Percentiles rank a stretch among this genome's conserved stretches.
Evolutionary conservation across 768 basidiomycete species (phyloP).

Genomic region (Pleurotus tuber-regium): DNA sequence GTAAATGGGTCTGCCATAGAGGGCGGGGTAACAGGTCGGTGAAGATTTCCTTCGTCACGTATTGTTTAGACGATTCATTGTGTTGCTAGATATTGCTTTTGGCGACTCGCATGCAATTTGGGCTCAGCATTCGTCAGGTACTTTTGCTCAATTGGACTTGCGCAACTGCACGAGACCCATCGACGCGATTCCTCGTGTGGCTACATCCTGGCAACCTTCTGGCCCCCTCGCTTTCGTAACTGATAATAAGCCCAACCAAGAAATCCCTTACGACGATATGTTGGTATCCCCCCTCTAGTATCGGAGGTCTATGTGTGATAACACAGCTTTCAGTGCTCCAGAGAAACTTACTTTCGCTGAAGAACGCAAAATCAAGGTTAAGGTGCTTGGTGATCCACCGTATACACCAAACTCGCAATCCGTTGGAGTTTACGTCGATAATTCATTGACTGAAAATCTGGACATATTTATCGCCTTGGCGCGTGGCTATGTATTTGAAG

Average conservation of each 20-base stretch:
- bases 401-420: conserved; percentile 53
- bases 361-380: conserved; percentile 37
- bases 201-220: conserved; percentile 63
- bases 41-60: background rate
- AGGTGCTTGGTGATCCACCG: conserved; percentile 58
- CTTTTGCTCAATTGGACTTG: conserved; percentile 78
- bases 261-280: conserved; percentile 82
- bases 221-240: conserved; percentile 68
- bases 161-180: conserved; percentile 61
- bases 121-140: conserved; percentile 71
- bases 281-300: conserved; percentile 30
- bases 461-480: conserved; percentile 62
- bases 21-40: conserved; percentile 71
- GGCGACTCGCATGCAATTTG: conserved; percentile 69
- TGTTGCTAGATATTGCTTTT: conserved; percentile 59
- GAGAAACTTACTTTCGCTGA: conserved; percentile 30
- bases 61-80: conserved; percentile 1
- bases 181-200: conserved; percentile 62
- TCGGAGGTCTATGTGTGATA: background rate
- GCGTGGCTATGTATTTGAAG: conserved; percentile 55
- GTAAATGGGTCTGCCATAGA: conserved; percentile 63
- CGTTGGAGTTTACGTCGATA: conserved; percentile 48
- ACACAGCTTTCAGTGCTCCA: conserved; percentile 31
- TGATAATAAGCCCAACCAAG: conserved; percentile 51
- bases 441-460: conserved; percentile 35